Base-by-base conservation (phyloP, 345 rosid species). In the Pseudoturritis turrita region DNA sequence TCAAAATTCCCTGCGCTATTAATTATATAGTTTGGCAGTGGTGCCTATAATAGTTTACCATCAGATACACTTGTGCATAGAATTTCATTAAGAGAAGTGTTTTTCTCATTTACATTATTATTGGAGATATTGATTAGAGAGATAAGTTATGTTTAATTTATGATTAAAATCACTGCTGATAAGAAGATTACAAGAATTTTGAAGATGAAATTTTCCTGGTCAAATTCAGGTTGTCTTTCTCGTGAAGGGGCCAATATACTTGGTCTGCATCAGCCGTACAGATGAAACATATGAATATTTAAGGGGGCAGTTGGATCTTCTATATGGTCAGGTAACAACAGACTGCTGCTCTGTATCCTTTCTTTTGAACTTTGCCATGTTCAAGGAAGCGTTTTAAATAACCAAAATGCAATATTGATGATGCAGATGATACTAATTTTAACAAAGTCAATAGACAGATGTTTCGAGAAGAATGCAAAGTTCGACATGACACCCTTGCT, bases 401-500 rank as follows among this genome's bases (percentile, higher is more conserved):
- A 49, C 65, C 46, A 21, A 36, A 54, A 40, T 56, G 62, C 4
- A 23, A 40, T 61, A 36, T 44, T 74, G 26, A 73, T 79, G 71
- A 70, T 83, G 86, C 96, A 96, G 99, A 90, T 92, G 97, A 86
- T 96, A 65, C 89, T 96, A 64, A 96, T 96, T 80, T 82, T 96
- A 79, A 96, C 99, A 36, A 90, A 90, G 79, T 88, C 99, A 3
- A 72, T 96, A 64, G 89, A 96, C 81, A 88, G 94, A 87, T 92
- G 99, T 78, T 96, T 96, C 18, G 96, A 86, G 83, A 96, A 87
- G 92, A 96, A 92, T 78, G 74, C 98, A 14, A 96, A 96, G 89
- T 96, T 92, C 75, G 99, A 96, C 77, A 91, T 96, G 98, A 88
- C 98, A 71, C 96, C 96, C 31, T 81, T 96, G 80, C 98, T 96